phyloP scores from a whole-genome alignment of 139 green algal species.

The Tetraselmis chui region DNA sequence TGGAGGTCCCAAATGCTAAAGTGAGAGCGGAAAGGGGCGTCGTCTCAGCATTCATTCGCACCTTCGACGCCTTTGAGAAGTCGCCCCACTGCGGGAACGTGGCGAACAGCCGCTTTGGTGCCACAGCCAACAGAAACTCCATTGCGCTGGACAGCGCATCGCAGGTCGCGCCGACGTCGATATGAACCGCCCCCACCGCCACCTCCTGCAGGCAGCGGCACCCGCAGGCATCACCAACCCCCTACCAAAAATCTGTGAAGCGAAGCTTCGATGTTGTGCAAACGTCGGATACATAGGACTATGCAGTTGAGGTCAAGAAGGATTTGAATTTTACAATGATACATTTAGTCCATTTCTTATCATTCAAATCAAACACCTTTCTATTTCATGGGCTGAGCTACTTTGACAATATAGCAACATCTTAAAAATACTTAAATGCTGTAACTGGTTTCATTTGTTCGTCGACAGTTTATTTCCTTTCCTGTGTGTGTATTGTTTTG shows the following conservation, averaged over 20 bases:
- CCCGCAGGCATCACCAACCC: background rate
- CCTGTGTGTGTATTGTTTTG: background rate
- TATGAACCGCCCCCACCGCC: background rate
- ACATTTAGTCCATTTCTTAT: no score
- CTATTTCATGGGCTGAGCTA: background rate
- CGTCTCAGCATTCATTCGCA: no score
- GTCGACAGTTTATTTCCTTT: background rate
- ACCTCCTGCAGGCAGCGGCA: background rate
- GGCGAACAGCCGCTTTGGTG: background rate
- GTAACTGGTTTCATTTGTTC: no score
- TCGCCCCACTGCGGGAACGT: background rate
- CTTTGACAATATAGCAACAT: background rate
- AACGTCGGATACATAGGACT: no score
- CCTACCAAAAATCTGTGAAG: no score
- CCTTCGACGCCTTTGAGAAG: background rate
- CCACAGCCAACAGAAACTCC: background rate
- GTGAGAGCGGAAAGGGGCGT: no score
- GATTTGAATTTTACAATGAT: no score
- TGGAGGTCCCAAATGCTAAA: background rate
- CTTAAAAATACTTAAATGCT: no score
- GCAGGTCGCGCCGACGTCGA: background rate
- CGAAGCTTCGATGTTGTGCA: no score
- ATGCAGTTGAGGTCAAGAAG: no score
- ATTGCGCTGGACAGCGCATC: background rate
- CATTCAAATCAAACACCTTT: no score